Conservation (phyloP, 805 yeast species). For the Kluyveromyces nonfermentans region DNA sequence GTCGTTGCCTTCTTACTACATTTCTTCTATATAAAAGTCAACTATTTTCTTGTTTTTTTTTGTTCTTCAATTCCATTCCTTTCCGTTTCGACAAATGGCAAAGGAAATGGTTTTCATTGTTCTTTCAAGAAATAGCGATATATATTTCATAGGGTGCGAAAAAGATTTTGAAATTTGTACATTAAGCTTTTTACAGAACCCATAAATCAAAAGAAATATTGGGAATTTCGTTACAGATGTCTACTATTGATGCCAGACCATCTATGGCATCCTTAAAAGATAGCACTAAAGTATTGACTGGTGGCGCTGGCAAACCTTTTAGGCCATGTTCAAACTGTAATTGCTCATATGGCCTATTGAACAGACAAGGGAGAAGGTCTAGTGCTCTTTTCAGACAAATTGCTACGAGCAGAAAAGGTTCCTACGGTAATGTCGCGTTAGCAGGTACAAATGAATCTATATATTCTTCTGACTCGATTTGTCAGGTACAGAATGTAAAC, state of each 20-base stretch:
- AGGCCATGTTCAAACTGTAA: slow-evolving; percentile 67
- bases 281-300: not conserved
- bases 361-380: slow-evolving; percentile 57
- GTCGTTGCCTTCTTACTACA: no score
- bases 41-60: no score
- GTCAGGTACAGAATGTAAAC: slow-evolving; percentile 38
- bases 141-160: no score
- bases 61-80: no score
- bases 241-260: slow-evolving; percentile 5
- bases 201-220: no score
- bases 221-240: slow-evolving; percentile 1
- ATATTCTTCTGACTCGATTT: slow-evolving; percentile 32
- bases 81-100: no score
- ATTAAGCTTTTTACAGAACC: no score
- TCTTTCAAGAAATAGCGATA: no score
- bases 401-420: slow-evolving; percentile 24
- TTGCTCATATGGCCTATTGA: slow-evolving; percentile 73
- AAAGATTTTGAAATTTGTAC: not conserved
- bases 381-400: slow-evolving; percentile 33
- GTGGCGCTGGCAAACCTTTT: slow-evolving; percentile 19
- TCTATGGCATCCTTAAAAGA: slow-evolving; percentile 6
- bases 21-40: no score
- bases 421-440: slow-evolving; percentile 12
- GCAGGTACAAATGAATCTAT: slow-evolving; percentile 26
- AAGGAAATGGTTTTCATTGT: no score